A percentile compares a stretch with the other conserved stretches of the same genome.
phyloP scores from a whole-genome alignment of 1,139 yeast species.

The Kodamaea derodonti region DNA sequence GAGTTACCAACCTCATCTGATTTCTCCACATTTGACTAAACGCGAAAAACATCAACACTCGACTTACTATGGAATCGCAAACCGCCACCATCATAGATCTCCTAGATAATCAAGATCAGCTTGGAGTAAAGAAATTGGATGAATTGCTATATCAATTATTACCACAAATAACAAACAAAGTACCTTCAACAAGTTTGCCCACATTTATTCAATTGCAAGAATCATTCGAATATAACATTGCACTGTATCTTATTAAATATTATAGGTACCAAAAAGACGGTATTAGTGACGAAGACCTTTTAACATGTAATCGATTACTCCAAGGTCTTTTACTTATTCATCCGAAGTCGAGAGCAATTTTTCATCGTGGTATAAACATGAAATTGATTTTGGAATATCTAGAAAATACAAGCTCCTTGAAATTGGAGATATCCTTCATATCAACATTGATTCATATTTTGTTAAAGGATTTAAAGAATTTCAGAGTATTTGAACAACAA shows the following conservation, averaged over 20 bases:
- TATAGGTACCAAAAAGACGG: slow-evolving; percentile 13
- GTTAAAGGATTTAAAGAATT: slow-evolving; percentile 53
- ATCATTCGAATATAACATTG: slow-evolving; percentile 46
- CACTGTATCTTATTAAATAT: slow-evolving; percentile 29
- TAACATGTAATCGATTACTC: slow-evolving; percentile 40
- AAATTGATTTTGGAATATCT: slow-evolving; percentile 25
- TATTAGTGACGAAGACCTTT: slow-evolving; percentile 8
- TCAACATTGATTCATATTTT: slow-evolving; percentile 59
- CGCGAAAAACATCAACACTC: too few relatives aligned
- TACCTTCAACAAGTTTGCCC: slow-evolving; percentile 21
- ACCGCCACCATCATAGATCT: slow-evolving; percentile 15
- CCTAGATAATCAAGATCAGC: slow-evolving; percentile 13
- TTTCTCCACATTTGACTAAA: too few relatives aligned
- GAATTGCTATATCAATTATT: slow-evolving; percentile 18
- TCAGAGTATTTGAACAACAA: slow-evolving; percentile 56
- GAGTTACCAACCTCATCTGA: too few relatives aligned
- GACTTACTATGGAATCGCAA: slow-evolving; percentile 17
- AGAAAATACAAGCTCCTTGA: slow-evolving; percentile 15
- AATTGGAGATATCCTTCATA: slow-evolving; percentile 42
- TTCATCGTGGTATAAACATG: slow-evolving; percentile 34
- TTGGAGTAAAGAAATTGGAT: slow-evolving; percentile 19
- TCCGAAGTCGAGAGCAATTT: slow-evolving; percentile 49
- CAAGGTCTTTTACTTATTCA: slow-evolving; percentile 67
- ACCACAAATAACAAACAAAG: slow-evolving; percentile 20
- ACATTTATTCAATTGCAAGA: slow-evolving; percentile 51